Base-by-base conservation (phyloP, 2,329 filamentous ascomycete genomes). In the Drechslerella coelobrocha region DNA sequence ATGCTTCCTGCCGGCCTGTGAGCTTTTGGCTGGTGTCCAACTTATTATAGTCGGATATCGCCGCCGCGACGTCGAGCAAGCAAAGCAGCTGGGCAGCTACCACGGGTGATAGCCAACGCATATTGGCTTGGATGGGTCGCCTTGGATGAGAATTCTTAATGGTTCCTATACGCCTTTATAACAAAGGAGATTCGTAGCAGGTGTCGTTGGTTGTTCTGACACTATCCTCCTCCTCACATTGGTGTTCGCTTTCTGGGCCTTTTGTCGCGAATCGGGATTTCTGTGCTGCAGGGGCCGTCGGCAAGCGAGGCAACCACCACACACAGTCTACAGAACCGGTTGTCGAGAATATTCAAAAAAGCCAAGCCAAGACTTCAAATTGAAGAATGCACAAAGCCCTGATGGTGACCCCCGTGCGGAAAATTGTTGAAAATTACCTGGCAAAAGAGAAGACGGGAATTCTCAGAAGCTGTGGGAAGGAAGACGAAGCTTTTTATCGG, bases 181-280 rank as follows among this genome's bases (percentile, higher is more conserved):
- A 71, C 66, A 71, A 71, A 71, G 50, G 66, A 71, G 61, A 71
- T 62, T 71, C 66, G 66, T 71, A 31, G 23, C 59, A 61, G 14
- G 2, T n/a, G 14, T 48, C 26, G 59, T 54, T 37, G 45, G n/a
- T 53, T 21, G 37, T 19, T 10, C 19, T 29, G 9, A 47, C 14
- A 37, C n/a, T 19, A 17, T 48, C 51, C 12, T 61, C 34, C 29
- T 29, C 50, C 37, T 54, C 51, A 37, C 27, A 43, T 31, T 37
- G 21, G 24, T 31, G 17, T 51, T 21, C 54, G 37, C 53, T 48
- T 31, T 7, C 24, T 23, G 19, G 27, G 37, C 21, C 45, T 26
- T 29, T 39, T 71, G 66, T 71, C 66, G 66, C 66, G 66, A 71
- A 54, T 71, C 66, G 66, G 66, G 56, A 71, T 21, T 45, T 45